phyloP scores from a whole-genome alignment of 2,329 filamentous ascomycete species.

The Penicillium sp. region DNA sequence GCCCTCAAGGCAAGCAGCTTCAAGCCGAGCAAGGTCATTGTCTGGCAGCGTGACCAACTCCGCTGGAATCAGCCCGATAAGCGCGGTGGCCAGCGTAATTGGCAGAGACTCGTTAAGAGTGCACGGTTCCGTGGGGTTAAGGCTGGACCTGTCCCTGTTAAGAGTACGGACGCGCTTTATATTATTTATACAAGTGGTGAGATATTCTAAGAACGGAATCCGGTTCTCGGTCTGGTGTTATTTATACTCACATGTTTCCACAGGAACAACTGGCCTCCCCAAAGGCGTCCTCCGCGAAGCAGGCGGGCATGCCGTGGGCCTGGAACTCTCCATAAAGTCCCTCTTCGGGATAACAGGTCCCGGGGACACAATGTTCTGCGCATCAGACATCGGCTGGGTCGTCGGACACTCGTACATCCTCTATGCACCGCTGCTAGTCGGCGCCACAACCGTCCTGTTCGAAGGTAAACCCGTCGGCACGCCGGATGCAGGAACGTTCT shows the following conservation, averaged over 20 bases:
- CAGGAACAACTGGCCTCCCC: constrained; percentile 67
- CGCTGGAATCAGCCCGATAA: constrained; percentile 64
- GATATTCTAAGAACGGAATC: background rate
- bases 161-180: constrained; percentile 71
- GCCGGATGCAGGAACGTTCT: constrained; percentile 77
- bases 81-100: constrained; percentile 62
- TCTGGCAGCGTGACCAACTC: constrained; percentile 75
- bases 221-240: too few relatives aligned
- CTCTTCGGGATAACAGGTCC: constrained; percentile 74
- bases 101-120: constrained; percentile 67
- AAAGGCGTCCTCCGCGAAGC: constrained; percentile 78
- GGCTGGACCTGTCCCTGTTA: constrained; percentile 67
- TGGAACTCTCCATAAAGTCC: constrained; percentile 73
- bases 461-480: constrained; percentile 92
- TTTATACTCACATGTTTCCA: background rate
- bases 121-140: constrained; percentile 58
- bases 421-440: constrained; percentile 75
- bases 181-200: constrained; percentile 73
- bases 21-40: constrained; percentile 63
- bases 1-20: constrained; percentile 59
- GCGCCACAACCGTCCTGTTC: constrained; percentile 77
- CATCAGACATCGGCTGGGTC: constrained; percentile 86
- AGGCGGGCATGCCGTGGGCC: constrained; percentile 75
- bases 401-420: constrained; percentile 81
- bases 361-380: constrained; percentile 71